phyloP scores from a whole-genome alignment of 2,329 filamentous ascomycete species.

The Epichloe bromicola region DNA sequence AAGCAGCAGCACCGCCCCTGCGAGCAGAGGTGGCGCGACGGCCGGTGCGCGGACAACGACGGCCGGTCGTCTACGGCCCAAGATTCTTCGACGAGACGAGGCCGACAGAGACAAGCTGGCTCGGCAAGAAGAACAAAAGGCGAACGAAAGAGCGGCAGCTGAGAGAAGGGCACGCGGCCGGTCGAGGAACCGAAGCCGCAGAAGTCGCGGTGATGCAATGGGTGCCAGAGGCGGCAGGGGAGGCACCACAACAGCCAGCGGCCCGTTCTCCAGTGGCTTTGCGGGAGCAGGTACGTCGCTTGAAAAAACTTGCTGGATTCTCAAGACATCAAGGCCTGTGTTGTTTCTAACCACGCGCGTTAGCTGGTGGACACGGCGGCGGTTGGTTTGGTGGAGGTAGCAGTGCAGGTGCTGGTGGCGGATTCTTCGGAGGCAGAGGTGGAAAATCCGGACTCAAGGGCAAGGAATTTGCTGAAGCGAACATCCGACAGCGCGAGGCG shows the following conservation, averaged over 20 bases:
- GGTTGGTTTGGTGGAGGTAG: slow-evolving; percentile 20
- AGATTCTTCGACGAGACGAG: slow-evolving; percentile 36
- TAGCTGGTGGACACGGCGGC: slow-evolving; percentile 12
- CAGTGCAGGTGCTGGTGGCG: slow-evolving; percentile 15
- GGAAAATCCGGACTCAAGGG: slow-evolving; percentile 21
- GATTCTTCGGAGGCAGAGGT: slow-evolving; percentile 15
- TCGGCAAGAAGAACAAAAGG: slow-evolving; percentile 30
- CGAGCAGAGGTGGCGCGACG: slow-evolving; percentile 21
- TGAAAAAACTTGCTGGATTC: neutral
- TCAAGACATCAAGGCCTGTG: neutral
- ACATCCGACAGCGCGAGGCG: slow-evolving; percentile 23
- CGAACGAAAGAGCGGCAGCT: slow-evolving; percentile 26
- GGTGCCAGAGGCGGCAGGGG: slow-evolving; percentile 26
- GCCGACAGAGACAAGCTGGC: slow-evolving; percentile 34
- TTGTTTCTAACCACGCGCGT: slow-evolving; percentile 1
- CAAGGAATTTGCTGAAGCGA: slow-evolving; percentile 26
- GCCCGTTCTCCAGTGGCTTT: slow-evolving; percentile 24
- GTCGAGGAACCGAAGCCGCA: slow-evolving; percentile 27
- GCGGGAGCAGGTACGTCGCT: slow-evolving; percentile 12
- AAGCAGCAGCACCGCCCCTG: slow-evolving; percentile 11
- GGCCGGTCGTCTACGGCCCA: slow-evolving; percentile 32
- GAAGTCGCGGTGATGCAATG: slow-evolving; percentile 32
- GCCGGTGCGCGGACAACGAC: slow-evolving; percentile 23
- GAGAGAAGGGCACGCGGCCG: slow-evolving; percentile 26
- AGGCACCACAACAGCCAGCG: slow-evolving; percentile 23